phyloP scores from a whole-genome alignment of 805 yeast genomes.

The Lipomyces sp. region DNA sequence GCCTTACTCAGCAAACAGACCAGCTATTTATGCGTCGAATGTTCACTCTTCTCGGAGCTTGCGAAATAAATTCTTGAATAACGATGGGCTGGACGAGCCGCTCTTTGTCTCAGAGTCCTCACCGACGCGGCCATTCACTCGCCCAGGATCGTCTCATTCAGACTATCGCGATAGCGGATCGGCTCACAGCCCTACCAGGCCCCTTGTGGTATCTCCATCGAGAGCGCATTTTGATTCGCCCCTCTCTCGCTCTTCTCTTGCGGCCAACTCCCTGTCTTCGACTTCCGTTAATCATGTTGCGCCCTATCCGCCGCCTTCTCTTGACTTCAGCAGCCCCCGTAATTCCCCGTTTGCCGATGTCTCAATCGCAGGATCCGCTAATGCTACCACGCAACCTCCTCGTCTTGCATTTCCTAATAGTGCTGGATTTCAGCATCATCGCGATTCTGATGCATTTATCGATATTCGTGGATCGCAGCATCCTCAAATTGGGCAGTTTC shows the following conservation, averaged over 20 bases:
- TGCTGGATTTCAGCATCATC: conserved; percentile 12
- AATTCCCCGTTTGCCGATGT: conserved; percentile 3
- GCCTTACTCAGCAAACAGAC: conserved; percentile 2
- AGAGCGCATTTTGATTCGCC: conserved; percentile 12
- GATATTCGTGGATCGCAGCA: conserved; percentile 2
- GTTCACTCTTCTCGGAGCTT: conserved; percentile 7
- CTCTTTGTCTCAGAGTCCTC: too few relatives aligned
- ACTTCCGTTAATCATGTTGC: not conserved
- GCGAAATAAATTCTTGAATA: not conserved
- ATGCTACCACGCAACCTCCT: not conserved
- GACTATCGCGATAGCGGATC: too few relatives aligned
- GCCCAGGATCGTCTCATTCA: too few relatives aligned
- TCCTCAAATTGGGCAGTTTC: not conserved
- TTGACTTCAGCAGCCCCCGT: not conserved
- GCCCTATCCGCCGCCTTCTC: not conserved
- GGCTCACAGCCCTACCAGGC: not conserved
- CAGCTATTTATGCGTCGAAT: not conserved
- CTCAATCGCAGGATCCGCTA: not conserved
- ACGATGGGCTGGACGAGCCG: too few relatives aligned
- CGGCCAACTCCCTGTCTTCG: not conserved
- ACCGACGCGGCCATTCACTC: too few relatives aligned
- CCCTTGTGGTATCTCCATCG: conserved; percentile 1
- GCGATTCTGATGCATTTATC: conserved; percentile 11
- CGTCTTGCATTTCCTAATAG: conserved; percentile 17
- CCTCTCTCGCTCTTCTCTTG: conserved; percentile 2